Evolutionary conservation across 1,284 basidiomycete genomes (phyloP), one percentile per base, ranked within the genome.

Genomic region (Leccinum subfulvum): DNA sequence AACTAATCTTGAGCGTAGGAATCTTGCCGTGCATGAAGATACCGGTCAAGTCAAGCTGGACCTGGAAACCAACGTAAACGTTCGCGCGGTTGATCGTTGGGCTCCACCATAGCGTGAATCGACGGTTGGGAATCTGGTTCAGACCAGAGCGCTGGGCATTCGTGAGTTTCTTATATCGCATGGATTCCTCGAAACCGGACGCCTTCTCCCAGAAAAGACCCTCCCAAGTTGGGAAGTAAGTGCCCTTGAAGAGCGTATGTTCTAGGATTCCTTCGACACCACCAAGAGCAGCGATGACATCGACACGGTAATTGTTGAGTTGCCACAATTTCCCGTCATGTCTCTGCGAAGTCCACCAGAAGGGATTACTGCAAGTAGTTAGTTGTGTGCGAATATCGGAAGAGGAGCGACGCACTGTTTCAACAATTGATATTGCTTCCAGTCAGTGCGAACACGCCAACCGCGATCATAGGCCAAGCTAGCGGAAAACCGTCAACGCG

Each of bases 101-200:
- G 73, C 92, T 95, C 97, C 97, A 99, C 97, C 97, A 99, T 6
- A 99, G 84, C 3, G 96, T 99, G 82, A 99, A 99, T n/a, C 97
- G 92, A 88, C 97, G 95, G 77, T 99, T 99, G 7, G 97, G 97
- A 75, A 99, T 98, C 77, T 99, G 96, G 75, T 95, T 95, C 51
- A 98, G 80, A 91, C 96, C 95, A 49, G 95, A 97, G 56, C 95
- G 89, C 81, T 95, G 97, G 33, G 93, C 97, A 73, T 95, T 97
- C 53, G 95, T 97, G 60, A 97, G 82, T 76, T 95, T 96, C 82
- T 96, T 97, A 83, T 93, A 95, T 77, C 95, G 85, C 97, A 98
- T 99, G 2, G 94, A 95, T 77, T 98, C 95, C 74, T 96, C 93
- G 79, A 97, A 97, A 59, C 93, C 94, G 65, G 92, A 94, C 21